Base-by-base conservation (phyloP, 2,329 filamentous ascomycete species). In the Cladophialophora yegresii region DNA sequence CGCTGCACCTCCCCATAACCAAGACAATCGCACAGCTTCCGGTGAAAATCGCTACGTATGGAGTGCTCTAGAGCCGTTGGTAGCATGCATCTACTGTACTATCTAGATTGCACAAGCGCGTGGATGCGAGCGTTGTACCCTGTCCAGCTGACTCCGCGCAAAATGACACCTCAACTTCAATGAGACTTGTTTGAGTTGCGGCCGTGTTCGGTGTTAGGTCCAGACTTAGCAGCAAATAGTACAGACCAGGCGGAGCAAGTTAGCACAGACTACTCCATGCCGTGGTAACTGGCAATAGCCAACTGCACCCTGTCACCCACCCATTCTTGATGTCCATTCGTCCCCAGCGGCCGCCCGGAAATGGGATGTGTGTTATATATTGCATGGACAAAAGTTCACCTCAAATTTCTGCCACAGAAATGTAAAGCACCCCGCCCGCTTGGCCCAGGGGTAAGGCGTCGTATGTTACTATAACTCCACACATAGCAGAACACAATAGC, bases 381-480 rank as follows among this genome's bases (percentile, higher is more conserved):
- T n/a, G n/a, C 6, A 28, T 28, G 6, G 26, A 6, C n/a, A 59
- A 62, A 47, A 54, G 47, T 51, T 51, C 23, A 12, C 20, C 32
- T 51, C 36, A 67, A 30, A 67, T 55, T 58, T 36, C 20, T 20
- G 22, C 26, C 55, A 58, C 40, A 58, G 13, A 28, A 50, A 43
- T 43, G 36, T 6, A 43, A 43, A 7, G 16, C 26, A 20, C 23
- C 30, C 26, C 32, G 67, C 67, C 59, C 61, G 61, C 61, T 64
- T 71, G 68, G 69, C 69, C 60, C 61, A 71, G 69, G 66, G 69
- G 69, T 71, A 71, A 66, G 60, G 69, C 69, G 69, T 70, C 47
- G 36, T 43, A 43, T 43, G 36, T 43, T 6, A n/a, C 7, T n/a
- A 8, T 3, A n/a, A 8, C 13, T n/a, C 36, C n/a, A 16, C 1